Base-by-base conservation (phyloP, 1,284 basidiomycete species). In the Kwoniella shivajii region DNA sequence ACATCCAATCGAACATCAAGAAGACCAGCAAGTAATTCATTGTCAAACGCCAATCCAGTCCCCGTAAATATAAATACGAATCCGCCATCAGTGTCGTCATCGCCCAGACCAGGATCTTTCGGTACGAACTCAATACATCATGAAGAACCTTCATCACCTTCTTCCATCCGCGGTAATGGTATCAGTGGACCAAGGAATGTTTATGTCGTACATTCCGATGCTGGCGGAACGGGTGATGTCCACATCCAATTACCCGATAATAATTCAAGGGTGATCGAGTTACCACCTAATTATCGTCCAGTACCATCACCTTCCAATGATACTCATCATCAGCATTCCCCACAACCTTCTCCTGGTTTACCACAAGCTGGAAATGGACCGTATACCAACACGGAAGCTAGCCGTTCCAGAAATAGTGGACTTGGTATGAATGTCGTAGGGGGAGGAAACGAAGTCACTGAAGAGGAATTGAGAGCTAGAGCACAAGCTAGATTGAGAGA, bases 131-230 rank as follows among this genome's bases (percentile, higher is more conserved):
- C 18, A 6, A 4, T 30, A 11, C 27, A 34, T 16, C 27, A 47
- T 27, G 49, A 38, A 16, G 51, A 44, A 36, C 20, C 37, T n/a
- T 49, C 54, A 31, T 45, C 51, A 39, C 54, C 58, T 11, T 31
- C 50, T 38, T 53, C 58, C 11, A 31, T 42, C n/a, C n/a, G n/a
- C 6, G 16, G 22, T 3, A 26, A 14, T 13, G 30, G 39, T 30
- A 26, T 18, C 4, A 27, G 42, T 11, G 36, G 46, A 37, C 38
- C 38, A 13, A 38, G 66, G 29, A 64, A 66, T 16, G 64, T 69
- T 10, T 69, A 69, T 38, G 64, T 69, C 3, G 67, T 69, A 0
- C 68, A 69, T 41, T 60, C 68, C 1, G 68, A 69, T 42, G n/a
- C n/a, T n/a, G 64, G 59, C 14, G 63, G 59, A 2, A 61, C 55